Conservation (phyloP, 2,329 filamentous ascomycete genomes). For the Phyllosticta citribraziliensis region DNA sequence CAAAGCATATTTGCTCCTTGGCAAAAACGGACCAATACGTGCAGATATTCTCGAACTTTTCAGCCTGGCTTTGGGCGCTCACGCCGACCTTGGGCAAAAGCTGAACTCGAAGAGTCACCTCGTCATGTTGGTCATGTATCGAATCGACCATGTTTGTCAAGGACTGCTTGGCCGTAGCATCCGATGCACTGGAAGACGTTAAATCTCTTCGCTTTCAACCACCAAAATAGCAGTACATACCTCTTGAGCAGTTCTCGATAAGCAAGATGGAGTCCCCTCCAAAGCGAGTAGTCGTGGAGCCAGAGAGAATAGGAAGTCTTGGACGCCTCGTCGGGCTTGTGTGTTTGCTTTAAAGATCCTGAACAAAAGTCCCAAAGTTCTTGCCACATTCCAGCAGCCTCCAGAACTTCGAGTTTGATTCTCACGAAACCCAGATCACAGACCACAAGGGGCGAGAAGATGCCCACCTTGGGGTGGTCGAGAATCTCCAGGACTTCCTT, state of each 20-base stretch:
- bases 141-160: background rate
- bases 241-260: constrained; percentile 1
- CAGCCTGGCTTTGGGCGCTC: background rate
- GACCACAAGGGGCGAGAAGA: constrained; percentile 7
- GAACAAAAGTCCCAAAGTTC: constrained; percentile 9
- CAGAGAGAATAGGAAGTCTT: constrained; percentile 6
- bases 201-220: background rate
- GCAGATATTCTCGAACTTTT: background rate
- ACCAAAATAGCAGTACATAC: background rate
- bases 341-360: background rate
- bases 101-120: constrained; percentile 1
- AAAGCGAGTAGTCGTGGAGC: constrained; percentile 2
- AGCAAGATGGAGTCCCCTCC: constrained; percentile 2
- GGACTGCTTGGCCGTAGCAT: background rate
- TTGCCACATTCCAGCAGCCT: constrained; percentile 5
- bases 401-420: constrained; percentile 7
- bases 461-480: background rate
- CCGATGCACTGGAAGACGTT: background rate
- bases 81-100: background rate
- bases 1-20: constrained; percentile 6
- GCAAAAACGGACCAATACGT: constrained; percentile 1
- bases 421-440: constrained; percentile 8
- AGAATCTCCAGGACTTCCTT: constrained; percentile 8
- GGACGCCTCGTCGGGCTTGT: background rate
- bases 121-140: background rate